Base-by-base conservation (phyloP, 192 early-diverging fungal genomes). In the Lunasporangiospora selenospora region DNA sequence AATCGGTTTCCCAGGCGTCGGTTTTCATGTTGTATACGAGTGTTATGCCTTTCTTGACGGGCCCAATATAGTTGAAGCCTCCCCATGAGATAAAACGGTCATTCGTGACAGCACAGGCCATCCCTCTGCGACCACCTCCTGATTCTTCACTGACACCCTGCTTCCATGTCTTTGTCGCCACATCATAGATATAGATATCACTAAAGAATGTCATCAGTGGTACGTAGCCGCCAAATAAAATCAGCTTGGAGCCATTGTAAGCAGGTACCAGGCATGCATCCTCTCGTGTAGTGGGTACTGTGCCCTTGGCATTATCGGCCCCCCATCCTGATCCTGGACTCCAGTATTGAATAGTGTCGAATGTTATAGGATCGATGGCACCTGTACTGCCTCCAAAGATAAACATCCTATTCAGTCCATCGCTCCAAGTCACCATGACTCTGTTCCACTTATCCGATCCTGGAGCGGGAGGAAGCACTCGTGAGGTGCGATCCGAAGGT, bases 31-130 rank as follows among this genome's bases (percentile, higher is more conserved):
- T 38, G 45, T 48, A 59, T 15, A 48, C 34, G 2, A 48, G 3
- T 16, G n/a, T 29, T 24, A 33, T 10, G 4, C 26, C n/a, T 0
- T 21, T 16, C 23, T 27, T 13, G n/a, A 47, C 43, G 6, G 33
- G 13, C n/a, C n/a, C n/a, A n/a, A n/a, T n/a, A n/a, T n/a, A n/a
- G 48, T 6, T 36, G 16, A 11, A 45, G 19, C 63, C 63, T 24
- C 63, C 63, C 53, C 53, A 42, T 1, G 45, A 36, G 33, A 65
- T 23, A 18, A 65, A 56, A 9, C 40, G n/a, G 52, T 65, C 46
- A 0, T 48, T 46, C 0, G 63, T 32, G 8, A 45, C 44, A 6
- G 53, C 63, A 42, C 63, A 65, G 8, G 36, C 44, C 0, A 33
- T 26, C 4, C 46, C 53, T 8, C 7, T 43, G 16, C 63, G 30